Percentiles rank a stretch among this genome's conserved stretches.
These are phyloP conservation scores for Cucumis sativus DNA, from an alignment of 306 rosid genomes.

Conservation along the genomic window DNA sequence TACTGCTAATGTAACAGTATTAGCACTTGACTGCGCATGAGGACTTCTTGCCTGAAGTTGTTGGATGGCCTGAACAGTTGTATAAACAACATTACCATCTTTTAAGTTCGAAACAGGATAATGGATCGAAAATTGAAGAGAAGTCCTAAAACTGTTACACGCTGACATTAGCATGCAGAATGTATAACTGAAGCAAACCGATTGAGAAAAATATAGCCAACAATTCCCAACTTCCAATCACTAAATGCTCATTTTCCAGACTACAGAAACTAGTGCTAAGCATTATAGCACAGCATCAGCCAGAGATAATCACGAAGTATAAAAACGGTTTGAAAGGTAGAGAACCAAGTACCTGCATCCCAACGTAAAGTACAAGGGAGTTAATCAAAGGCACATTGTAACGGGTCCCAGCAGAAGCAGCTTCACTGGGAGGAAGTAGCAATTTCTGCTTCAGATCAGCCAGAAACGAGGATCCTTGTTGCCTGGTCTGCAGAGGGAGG, in stretches of 20 bases:
- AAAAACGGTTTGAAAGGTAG: background rate
- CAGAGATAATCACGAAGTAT: background rate
- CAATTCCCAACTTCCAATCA: background rate
- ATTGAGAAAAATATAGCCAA: background rate
- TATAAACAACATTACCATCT: background rate
- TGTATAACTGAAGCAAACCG: background rate
- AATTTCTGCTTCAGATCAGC: constrained; percentile 79
- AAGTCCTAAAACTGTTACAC: background rate
- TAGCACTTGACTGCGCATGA: constrained; percentile 51
- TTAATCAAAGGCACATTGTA: constrained; percentile 88
- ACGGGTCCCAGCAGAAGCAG: constrained; percentile 73
- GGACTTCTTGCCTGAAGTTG: constrained; percentile 69
- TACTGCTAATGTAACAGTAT: constrained; percentile 49
- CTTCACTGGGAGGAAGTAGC: constrained; percentile 65
- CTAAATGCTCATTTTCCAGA: background rate
- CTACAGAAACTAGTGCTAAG: background rate
- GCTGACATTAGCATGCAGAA: background rate
- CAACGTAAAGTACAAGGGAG: constrained; percentile 88
- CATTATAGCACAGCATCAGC: background rate
- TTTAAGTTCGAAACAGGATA: background rate
- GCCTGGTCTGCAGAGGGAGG: constrained; percentile 52
- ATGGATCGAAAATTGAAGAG: background rate
- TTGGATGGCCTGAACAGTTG: constrained; percentile 63
- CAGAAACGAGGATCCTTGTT: constrained; percentile 48
- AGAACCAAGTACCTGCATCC: constrained; percentile 73